Evolutionary conservation across 1,284 basidiomycete species (phyloP), one percentile per base, ranked within the genome.

Genomic region (Porodaedalea pini): DNA sequence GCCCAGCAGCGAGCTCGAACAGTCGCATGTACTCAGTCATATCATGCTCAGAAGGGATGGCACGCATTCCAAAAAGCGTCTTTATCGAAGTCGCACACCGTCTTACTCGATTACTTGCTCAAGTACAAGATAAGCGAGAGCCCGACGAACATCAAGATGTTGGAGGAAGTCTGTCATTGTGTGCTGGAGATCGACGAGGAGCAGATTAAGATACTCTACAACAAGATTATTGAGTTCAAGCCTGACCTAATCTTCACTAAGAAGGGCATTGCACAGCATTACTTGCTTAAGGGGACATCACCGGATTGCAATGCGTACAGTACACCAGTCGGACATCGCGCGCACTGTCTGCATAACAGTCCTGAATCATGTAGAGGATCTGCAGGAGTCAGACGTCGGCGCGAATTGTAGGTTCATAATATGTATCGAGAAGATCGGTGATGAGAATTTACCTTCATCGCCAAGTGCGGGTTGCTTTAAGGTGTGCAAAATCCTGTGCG

Each of bases 121-220:
- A 96, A 99, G 76, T 98, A 99, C 79, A 99, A 98, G 78, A 99
- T 98, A 80, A 96, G 96, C 45, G 97, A 99, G 77, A 88, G 83
- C 62, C 96, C 98, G 75, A 99, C 97, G 62, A 98, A 98, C 73
- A 99, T 99, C 77, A 96, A 99, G 76, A 94, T 99, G 66, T 88
- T 88, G 34, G 95, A 97, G 75, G 81, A 83, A 44, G 95, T 98
- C 71, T 99, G 94, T 92, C 88, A 90, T 63, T 78, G 92, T 56
- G 89, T 94, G 34, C 86, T 98, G 71, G 87, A 94, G 71, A 94
- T 98, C 62, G 96, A 99, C 75, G 96, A 99, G 75, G 92, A 98
- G 73, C 96, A 98, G 73, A 89, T 99, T 68, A 94, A 95, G 78
- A 68, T 77, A 40, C 83, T 97, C 77, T 94, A 93, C 65, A 84